Evolutionary conservation across 192 early-diverging fungal species (phyloP).

Genomic region (Allomyces macrogynus): DNA sequence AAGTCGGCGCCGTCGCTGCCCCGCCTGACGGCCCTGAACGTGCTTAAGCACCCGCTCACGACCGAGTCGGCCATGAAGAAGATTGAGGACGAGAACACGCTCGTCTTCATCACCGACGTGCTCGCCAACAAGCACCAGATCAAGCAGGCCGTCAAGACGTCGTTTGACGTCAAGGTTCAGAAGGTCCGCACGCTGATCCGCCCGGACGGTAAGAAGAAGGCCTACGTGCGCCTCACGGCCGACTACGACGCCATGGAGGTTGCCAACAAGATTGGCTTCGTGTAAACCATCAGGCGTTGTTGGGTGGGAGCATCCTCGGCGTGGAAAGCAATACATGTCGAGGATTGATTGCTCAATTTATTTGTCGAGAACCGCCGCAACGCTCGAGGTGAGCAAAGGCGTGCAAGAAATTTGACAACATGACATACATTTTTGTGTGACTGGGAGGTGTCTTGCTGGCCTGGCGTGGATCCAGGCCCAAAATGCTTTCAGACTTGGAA

Average conservation of each 20-base stretch:
- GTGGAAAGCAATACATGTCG: too few relatives aligned
- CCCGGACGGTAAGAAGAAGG: slow-evolving; percentile 95
- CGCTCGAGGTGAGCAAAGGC: too few relatives aligned
- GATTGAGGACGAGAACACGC: slow-evolving; percentile 98
- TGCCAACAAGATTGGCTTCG: slow-evolving; percentile 36
- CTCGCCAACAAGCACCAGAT: slow-evolving; percentile 97
- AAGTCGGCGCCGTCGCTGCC: slow-evolving; percentile 61
- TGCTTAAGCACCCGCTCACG: slow-evolving; percentile 81
- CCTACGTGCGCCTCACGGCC: slow-evolving; percentile 85
- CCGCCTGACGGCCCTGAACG: slow-evolving; percentile 71
- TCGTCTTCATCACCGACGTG: slow-evolving; percentile 93
- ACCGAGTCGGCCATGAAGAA: slow-evolving; percentile 99
- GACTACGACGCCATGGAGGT: slow-evolving; percentile 97
- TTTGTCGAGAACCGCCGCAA: too few relatives aligned
- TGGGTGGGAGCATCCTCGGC: too few relatives aligned
- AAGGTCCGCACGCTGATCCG: slow-evolving; percentile 96
- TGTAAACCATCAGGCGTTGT: too few relatives aligned
- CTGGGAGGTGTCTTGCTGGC: too few relatives aligned
- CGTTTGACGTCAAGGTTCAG: slow-evolving; percentile 88
- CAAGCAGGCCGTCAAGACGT: slow-evolving; percentile 87
- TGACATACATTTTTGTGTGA: too few relatives aligned
- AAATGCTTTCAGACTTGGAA: too few relatives aligned
- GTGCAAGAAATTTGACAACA: too few relatives aligned
- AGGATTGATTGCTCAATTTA: too few relatives aligned
- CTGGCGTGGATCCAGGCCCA: too few relatives aligned